Base-by-base conservation (phyloP, 2,329 filamentous ascomycete species). In the Conoideocrella luteorostrata region DNA sequence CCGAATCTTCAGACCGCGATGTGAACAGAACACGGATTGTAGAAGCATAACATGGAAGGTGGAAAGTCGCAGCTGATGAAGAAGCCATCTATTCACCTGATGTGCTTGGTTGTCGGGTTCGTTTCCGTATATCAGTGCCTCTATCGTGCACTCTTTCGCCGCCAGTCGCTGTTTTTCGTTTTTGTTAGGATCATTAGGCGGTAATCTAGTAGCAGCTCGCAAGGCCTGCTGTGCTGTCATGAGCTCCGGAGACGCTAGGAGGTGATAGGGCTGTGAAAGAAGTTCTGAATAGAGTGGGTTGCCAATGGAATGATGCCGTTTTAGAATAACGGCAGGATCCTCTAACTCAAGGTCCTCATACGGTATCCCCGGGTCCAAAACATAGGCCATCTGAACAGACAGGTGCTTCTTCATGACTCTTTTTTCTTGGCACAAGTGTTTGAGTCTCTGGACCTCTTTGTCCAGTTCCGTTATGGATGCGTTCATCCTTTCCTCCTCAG, bases 71-170 rank as follows among this genome's bases (percentile, higher is more conserved):
- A 78, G 61, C 33, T 69, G 67, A 38, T 77, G 70, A 11, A 78
- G 62, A 3, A 78, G 57, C 75, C 75, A 78, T 32, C 71, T 63
- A 49, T 64, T 63, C 51, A 78, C 66, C 44, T 66, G 74, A 39
- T 74, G 68, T 2, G 56, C 58, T 48, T 67, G 71, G 50, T 65
- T 62, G 3, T 63, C 64, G 3, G 54, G 52, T 10, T 61, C 52
- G 3, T 58, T 52, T 3, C 67, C 65, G 20, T 50, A 51, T 39
- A 75, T 54, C 10, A 75, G 61, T 5, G 57, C 63, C 34, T 69
- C 58, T 41, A 77, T 76, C 24, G 61, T 63, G n/a, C 64, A 66
- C 52, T 77, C 74, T 45, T 73, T 76, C 40, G 64, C 60, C 3
- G 70, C 68, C 17, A 65, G 57, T 2, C 63, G 60, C 39, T 74